Percentiles rank a stretch among this genome's conserved stretches.
These are phyloP conservation scores for Daucus carota DNA, from an alignment of 129 eudicot species.

Conservation along the genomic window DH1_v3.0 NC_030381.2:45642001-45642500, in stretches of 20 bases:
- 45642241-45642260: not conserved
- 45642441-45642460: not conserved
- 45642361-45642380: conserved; percentile 56
- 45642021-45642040: conserved; percentile 16
- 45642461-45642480: not conserved
- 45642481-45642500: conserved; percentile 4
- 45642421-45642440: not conserved
- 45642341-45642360: conserved; percentile 44
- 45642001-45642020: conserved; percentile 14
- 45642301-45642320: conserved; percentile 38
- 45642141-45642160: not conserved
- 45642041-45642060: conserved; percentile 18
- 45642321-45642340: conserved; percentile 32
- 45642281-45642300: not conserved
- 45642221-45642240: not conserved
- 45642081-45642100: not conserved
- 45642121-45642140: not conserved
- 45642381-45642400: conserved; percentile 24
- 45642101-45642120: not conserved
- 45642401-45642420: not conserved
- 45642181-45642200: not conserved
- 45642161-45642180: not conserved
- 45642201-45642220: not conserved
- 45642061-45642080: not conserved
- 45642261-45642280: not conserved